Base-by-base conservation (phyloP, 768 basidiomycete species). In the Xerocomellus intermedius region DNA sequence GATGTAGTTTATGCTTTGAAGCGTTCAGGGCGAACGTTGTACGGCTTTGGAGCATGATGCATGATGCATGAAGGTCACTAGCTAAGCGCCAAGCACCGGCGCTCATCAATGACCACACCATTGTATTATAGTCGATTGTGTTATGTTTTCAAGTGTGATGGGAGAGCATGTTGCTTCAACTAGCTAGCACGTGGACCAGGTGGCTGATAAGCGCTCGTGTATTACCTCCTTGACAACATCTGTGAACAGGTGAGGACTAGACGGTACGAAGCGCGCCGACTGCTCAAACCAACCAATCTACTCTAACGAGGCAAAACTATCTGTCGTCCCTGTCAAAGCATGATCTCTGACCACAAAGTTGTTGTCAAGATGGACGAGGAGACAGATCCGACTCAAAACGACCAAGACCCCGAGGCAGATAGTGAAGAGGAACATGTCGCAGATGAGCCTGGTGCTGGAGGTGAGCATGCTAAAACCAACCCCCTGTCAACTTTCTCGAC, bases 1-100 rank as follows among this genome's bases (percentile, higher is more conserved):
- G 91, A 92, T 68, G 91, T 87, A 41, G 86, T 87, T n/a, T 87
- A 87, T 51, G 85, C 85, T 39, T 74, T 87, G 55, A 87, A 87
- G 76, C 82, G 83, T 39, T 85, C 84, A 17, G 85, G 85, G 30
- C 81, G 88, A 63, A 91, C 88, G 28, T 78, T 91, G 37, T 91
- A 91, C 69, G 89, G 88, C 65, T 89, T 89, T 77, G 87, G 86
- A 64, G 85, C 84, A 64, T 88, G 39, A 58, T 17, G 35, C 19
- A 28, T 19, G 33, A 35, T 33, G 12, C 32, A 33, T 13, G 32
- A 35, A 14, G 28, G 1, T 30, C 9, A 10, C 30, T 44, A n/a
- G n/a, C n/a, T n/a, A n/a, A n/a, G n/a, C n/a, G 24, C 24, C 5
- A 24, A 9, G 51, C 4, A 14, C 21, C 35, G 16, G 52, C 41